Evolutionary conservation across 768 basidiomycete species (phyloP).

Genomic region (Tulasnella sp.): DNA sequence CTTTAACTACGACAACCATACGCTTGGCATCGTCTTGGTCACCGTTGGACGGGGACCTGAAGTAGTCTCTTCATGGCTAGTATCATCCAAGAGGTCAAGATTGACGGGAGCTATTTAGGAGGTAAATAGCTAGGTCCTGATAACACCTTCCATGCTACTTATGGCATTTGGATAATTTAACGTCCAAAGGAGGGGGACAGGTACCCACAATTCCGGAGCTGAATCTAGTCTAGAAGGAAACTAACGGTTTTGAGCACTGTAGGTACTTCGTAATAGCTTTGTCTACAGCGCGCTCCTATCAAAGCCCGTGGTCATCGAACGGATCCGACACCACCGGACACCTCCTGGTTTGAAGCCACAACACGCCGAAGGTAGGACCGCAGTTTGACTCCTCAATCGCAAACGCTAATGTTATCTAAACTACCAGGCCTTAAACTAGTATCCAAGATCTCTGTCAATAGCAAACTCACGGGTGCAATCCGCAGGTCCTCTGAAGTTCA

Average conservation of each 20-base stretch:
- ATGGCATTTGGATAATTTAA: too few species aligned
- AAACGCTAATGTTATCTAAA: not conserved
- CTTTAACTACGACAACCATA: too few species aligned
- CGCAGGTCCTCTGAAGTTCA: conserved; percentile 44
- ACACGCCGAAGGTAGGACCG: conserved; percentile 49
- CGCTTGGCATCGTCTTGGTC: too few species aligned
- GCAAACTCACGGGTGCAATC: conserved; percentile 41
- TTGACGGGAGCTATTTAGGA: conserved; percentile 6
- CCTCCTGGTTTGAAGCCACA: conserved; percentile 63
- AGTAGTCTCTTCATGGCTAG: too few species aligned
- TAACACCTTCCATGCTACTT: too few species aligned
- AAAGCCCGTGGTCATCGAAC: conserved; percentile 49
- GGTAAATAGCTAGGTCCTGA: not conserved
- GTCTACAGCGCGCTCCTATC: conserved; percentile 53
- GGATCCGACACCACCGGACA: conserved; percentile 47
- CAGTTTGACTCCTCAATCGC: not conserved
- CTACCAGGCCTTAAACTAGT: conserved; percentile 54
- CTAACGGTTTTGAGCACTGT: too few species aligned
- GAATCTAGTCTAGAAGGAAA: conserved; percentile 39
- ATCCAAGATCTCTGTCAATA: conserved; percentile 44
- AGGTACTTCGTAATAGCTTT: conserved; percentile 59
- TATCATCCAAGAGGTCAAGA: not conserved
- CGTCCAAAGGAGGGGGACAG: too few species aligned
- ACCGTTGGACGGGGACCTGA: too few species aligned
- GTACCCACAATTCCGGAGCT: too few species aligned